phyloP scores from a whole-genome alignment of 2,329 filamentous ascomycete species.

The Aspergillus chevalieri region DNA sequence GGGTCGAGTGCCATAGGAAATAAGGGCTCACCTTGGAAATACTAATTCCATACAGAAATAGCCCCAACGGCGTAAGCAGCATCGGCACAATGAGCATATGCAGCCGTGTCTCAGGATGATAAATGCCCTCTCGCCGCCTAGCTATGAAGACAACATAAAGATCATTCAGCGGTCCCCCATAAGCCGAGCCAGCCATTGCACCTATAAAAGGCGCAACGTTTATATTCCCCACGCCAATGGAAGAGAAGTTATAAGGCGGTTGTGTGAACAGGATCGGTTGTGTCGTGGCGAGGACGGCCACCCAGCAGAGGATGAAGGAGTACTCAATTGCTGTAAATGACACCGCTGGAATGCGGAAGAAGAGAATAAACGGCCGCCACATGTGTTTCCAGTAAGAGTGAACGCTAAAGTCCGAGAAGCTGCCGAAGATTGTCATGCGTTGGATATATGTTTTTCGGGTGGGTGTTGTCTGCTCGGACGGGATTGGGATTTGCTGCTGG shows the following conservation, averaged over 20 bases:
- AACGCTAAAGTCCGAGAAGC: constrained; percentile 5
- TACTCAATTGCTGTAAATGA: constrained; percentile 36
- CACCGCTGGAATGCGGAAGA: constrained; percentile 46
- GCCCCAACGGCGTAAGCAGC: constrained; percentile 23
- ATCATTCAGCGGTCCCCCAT: constrained; percentile 33
- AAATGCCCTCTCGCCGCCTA: constrained; percentile 34
- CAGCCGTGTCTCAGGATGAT: constrained; percentile 42
- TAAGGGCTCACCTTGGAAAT: constrained; percentile 4
- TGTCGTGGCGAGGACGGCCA: constrained; percentile 34
- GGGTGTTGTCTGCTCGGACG: constrained; percentile 5
- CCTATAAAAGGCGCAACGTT: constrained; percentile 38
- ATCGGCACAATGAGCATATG: constrained; percentile 18
- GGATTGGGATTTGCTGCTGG: constrained; percentile 8
- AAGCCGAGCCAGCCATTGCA: constrained; percentile 28
- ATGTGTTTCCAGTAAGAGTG: constrained; percentile 15
- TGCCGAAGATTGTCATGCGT: constrained; percentile 30
- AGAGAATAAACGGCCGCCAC: constrained; percentile 21
- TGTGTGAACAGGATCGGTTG: constrained; percentile 31
- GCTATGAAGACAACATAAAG: constrained; percentile 33
- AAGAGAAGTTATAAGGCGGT: constrained; percentile 36
- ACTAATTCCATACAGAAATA: constrained; percentile 32
- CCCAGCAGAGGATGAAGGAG: constrained; percentile 33
- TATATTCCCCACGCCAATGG: constrained; percentile 34
- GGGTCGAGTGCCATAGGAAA: not conserved
- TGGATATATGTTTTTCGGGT: constrained; percentile 41